Conservation (phyloP, 2,329 filamentous ascomycete species). For the Cladosporium sp. region DNA sequence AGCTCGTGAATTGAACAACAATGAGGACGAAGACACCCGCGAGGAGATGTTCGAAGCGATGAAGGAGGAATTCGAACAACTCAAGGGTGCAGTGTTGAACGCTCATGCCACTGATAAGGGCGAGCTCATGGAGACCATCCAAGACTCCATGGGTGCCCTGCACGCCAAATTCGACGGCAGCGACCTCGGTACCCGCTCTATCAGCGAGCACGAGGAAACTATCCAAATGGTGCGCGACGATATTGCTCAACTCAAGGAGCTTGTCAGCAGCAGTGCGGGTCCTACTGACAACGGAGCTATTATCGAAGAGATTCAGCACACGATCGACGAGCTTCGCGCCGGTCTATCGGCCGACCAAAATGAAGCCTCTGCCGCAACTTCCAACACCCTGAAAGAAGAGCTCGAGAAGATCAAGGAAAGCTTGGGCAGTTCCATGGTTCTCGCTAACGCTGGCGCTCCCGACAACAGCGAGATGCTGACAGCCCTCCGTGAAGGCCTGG, state of each 20-base stretch:
- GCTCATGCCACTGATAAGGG: conserved; percentile 58
- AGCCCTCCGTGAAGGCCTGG: conserved; percentile 33
- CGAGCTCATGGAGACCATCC: conserved; percentile 62
- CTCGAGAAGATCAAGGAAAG: conserved; percentile 46
- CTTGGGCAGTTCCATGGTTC: conserved; percentile 44
- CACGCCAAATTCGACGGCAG: conserved; percentile 46
- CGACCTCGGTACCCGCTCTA: conserved; percentile 31
- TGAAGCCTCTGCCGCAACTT: conserved; percentile 42
- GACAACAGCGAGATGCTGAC: conserved; percentile 29
- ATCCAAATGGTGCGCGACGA: conserved; percentile 57
- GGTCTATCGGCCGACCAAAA: conserved; percentile 42
- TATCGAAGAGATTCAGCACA: conserved; percentile 62
- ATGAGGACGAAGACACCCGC: conserved; percentile 20
- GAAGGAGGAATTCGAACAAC: conserved; percentile 77
- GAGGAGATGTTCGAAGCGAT: conserved; percentile 66
- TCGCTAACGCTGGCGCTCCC: conserved; percentile 24
- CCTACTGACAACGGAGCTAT: conserved; percentile 56
- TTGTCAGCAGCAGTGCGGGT: conserved; percentile 35
- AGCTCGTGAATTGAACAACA: not conserved
- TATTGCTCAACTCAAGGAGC: conserved; percentile 61
- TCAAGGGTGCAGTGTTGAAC: conserved; percentile 73
- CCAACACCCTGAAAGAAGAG: conserved; percentile 46
- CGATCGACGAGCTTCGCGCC: conserved; percentile 45
- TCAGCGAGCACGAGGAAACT: conserved; percentile 46
- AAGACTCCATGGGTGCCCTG: conserved; percentile 51